A percentile compares a stretch with the other conserved stretches of the same genome.
Conservation (phyloP, 2,329 filamentous ascomycete species). For the Xylaria arbuscula region DNA sequence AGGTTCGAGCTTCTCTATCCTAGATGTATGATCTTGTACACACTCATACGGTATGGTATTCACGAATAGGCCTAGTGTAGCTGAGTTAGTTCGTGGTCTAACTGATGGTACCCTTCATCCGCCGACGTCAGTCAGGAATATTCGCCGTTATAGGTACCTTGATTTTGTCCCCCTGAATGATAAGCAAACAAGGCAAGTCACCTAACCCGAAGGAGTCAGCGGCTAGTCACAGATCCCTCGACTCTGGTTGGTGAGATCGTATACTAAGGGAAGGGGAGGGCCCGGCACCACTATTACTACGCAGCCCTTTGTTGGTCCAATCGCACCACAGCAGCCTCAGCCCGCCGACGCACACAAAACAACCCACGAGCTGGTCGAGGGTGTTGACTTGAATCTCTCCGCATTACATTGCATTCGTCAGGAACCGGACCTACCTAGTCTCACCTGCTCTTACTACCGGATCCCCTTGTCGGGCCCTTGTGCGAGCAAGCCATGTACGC, state of each 20-base stretch:
- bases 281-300: constrained; percentile 38
- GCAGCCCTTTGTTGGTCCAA: constrained; percentile 31
- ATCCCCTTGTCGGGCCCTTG: constrained; percentile 21
- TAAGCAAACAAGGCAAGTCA: constrained; percentile 20
- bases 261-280: background rate
- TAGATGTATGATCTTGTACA: background rate
- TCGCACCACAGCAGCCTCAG: constrained; percentile 30
- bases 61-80: background rate
- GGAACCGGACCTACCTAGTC: constrained; percentile 34
- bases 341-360: constrained; percentile 26
- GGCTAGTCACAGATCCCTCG: constrained; percentile 20
- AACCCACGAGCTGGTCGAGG: constrained; percentile 5
- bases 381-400: constrained; percentile 6
- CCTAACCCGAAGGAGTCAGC: constrained; percentile 39
- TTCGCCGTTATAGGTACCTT: background rate
- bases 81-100: constrained; percentile 16
- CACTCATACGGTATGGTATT: background rate
- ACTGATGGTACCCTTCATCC: constrained; percentile 11
- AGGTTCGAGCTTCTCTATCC: constrained; percentile 7
- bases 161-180: constrained; percentile 21
- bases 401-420: constrained; percentile 26
- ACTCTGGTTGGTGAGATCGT: constrained; percentile 26
- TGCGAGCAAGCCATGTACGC: constrained; percentile 33
- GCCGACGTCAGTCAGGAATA: constrained; percentile 1
- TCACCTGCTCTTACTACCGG: constrained; percentile 26